phyloP scores from a whole-genome alignment of 768 basidiomycete genomes.

The Dictyophora rubrovolvata region DNA sequence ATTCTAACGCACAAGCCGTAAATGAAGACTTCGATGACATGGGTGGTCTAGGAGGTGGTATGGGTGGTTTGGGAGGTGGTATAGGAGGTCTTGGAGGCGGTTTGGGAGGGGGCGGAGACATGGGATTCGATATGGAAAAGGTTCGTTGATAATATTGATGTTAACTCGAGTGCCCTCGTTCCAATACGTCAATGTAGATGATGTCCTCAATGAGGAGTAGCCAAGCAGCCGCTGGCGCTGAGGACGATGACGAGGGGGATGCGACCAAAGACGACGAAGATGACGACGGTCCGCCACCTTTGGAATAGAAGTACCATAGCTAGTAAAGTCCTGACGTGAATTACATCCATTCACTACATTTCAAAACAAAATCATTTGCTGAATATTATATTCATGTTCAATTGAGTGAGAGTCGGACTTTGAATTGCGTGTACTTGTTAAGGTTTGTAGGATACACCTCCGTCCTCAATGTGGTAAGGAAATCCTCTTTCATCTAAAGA shows the following conservation, averaged over 20 bases:
- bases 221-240: constrained; percentile 16
- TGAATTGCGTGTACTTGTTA: too few relatives aligned
- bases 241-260: constrained; percentile 11
- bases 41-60: constrained; percentile 28
- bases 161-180: constrained; percentile 6
- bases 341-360: too few relatives aligned
- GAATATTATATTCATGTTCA: too few relatives aligned
- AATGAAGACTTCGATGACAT: constrained; percentile 38
- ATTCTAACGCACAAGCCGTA: constrained; percentile 32
- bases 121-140: constrained; percentile 49
- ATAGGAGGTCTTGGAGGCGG: constrained; percentile 31
- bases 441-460: too few relatives aligned
- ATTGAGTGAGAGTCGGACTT: too few relatives aligned
- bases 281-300: constrained; percentile 62
- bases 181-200: constrained; percentile 23
- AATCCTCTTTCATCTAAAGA: too few relatives aligned
- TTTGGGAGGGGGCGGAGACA: constrained; percentile 35
- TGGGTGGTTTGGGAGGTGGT: constrained; percentile 31
- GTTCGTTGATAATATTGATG: constrained; percentile 24
- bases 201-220: constrained; percentile 28
- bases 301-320: constrained; percentile 41
- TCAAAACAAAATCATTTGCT: too few relatives aligned
- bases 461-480: too few relatives aligned
- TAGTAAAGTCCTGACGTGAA: background rate
- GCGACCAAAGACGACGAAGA: constrained; percentile 23